Percentiles rank a stretch among this genome's conserved stretches.
phyloP scores from a whole-genome alignment of 2,329 filamentous ascomycete genomes.

The Coniella lustricola region DNA sequence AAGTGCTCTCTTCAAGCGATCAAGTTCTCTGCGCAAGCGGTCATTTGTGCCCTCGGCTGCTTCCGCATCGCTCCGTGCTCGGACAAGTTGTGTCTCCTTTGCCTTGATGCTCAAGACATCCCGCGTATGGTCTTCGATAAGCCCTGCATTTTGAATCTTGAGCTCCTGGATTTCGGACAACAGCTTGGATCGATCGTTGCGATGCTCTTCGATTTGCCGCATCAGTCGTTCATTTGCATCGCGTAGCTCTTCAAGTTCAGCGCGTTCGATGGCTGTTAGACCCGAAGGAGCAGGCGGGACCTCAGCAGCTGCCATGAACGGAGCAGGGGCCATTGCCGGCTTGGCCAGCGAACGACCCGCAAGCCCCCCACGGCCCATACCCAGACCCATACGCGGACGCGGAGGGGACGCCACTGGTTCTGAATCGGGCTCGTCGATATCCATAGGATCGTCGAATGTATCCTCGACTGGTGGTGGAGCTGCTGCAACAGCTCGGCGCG shows the following conservation, averaged over 20 bases:
- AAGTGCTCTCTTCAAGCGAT: constrained; percentile 84
- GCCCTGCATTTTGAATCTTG: constrained; percentile 90
- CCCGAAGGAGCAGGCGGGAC: constrained; percentile 53
- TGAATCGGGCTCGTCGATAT: constrained; percentile 42
- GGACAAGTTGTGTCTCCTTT: constrained; percentile 93
- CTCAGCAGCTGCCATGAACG: constrained; percentile 37
- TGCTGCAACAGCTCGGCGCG: constrained; percentile 43
- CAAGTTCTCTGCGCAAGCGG: constrained; percentile 78
- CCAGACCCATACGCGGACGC: constrained; percentile 59
- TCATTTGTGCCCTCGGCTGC: constrained; percentile 81
- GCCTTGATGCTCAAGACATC: constrained; percentile 96
- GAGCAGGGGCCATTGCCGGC: constrained; percentile 44
- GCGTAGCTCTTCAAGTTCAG: constrained; percentile 86
- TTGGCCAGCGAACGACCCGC: constrained; percentile 81
- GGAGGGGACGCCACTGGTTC: constrained; percentile 32
- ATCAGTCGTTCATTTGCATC: constrained; percentile 72
- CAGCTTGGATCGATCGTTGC: constrained; percentile 73
- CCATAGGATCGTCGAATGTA: background rate
- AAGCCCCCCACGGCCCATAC: constrained; percentile 71
- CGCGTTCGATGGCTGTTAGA: constrained; percentile 71
- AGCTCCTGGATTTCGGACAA: constrained; percentile 86
- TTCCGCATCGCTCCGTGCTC: constrained; percentile 83
- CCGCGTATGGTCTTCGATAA: constrained; percentile 95
- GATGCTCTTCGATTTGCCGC: constrained; percentile 70
- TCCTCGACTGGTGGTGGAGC: constrained; percentile 42